Evolutionary conservation across 202 grass and related monocot species (phyloP), one percentile per base, ranked within the genome.

Genomic region (Carex sylvatica): DNA sequence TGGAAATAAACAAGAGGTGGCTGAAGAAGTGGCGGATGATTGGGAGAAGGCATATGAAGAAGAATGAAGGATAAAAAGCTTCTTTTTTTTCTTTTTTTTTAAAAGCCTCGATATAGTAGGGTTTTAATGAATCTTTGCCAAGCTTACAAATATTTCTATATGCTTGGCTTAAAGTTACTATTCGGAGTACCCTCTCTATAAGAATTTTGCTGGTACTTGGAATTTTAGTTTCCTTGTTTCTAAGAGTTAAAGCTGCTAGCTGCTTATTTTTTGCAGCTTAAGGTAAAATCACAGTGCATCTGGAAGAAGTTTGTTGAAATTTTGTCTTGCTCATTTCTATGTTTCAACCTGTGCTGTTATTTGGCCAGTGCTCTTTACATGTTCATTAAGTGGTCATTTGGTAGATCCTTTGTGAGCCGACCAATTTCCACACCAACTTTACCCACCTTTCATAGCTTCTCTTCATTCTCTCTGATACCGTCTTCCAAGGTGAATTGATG

Each of bases 11-110:
- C 83, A 81, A 69, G 33, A 84, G 78, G 86, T 85, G 31, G 85
- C 64, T 0, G 87, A 86, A 14, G 4, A 91, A 13, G 95, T 86
- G 78, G 94, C 90, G 46, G 91, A 95, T 71, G 86, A 99, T 82
- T 93, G 96, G 96, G 96, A 99, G 90, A 91, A 95, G 83, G 91
- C 92, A 61, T 90, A 73, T 23, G 89, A 91, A 76, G 74, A 77
- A 93, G 90, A 97, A 9, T 72, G 36, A 19, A 40, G 40, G 5
- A 69, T 24, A 61, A 19, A 22, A 59, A 8, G 23, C 81, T 9
- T 55, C 9, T 31, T 82, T 30, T 64, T 2, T 30, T 36, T 68
- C 33, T 82, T 67, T 12, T 40, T 6, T 40, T 0, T n/a, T n/a
- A n/a, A n/a, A 67, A 22, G 42, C 53, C 20, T 46, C 12, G 46